Evolutionary conservation across 2,329 filamentous ascomycete genomes (phyloP).

Genomic region (Nothophaeocryptopus gaeumannii): DNA sequence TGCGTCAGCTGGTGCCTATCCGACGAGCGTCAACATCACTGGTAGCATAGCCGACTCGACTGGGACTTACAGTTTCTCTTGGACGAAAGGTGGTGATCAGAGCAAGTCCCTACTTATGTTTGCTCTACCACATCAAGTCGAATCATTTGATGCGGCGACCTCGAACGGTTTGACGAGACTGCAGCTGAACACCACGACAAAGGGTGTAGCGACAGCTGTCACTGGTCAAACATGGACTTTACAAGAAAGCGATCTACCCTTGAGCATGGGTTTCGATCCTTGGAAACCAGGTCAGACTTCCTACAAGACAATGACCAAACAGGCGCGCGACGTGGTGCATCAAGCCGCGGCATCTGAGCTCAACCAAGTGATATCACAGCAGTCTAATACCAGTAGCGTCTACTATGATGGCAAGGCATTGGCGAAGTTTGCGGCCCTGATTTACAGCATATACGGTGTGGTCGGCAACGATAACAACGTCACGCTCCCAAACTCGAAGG

Average conservation of each 20-base stretch:
- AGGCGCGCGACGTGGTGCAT: slow-evolving; percentile 37
- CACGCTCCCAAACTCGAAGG: slow-evolving; percentile 14
- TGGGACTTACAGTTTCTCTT: slow-evolving; percentile 72
- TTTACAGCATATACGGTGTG: slow-evolving; percentile 53
- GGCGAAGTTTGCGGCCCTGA: slow-evolving; percentile 44
- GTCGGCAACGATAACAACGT: slow-evolving; percentile 46
- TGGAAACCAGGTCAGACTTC: slow-evolving; percentile 59
- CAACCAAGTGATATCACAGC: slow-evolving; percentile 65
- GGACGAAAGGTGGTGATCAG: slow-evolving; percentile 65
- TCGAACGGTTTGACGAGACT: slow-evolving; percentile 50
- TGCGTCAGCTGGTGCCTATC: slow-evolving; percentile 70
- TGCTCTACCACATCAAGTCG: slow-evolving; percentile 79
- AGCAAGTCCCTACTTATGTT: slow-evolving; percentile 72
- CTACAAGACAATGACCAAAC: slow-evolving; percentile 39
- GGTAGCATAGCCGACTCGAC: slow-evolving; percentile 58
- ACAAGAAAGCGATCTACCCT: slow-evolving; percentile 69
- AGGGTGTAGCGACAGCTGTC: slow-evolving; percentile 73
- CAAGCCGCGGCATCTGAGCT: slow-evolving; percentile 1
- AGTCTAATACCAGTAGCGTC: slow-evolving; percentile 78
- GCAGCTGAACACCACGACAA: slow-evolving; percentile 75
- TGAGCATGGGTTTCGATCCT: slow-evolving; percentile 72
- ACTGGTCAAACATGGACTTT: slow-evolving; percentile 74
- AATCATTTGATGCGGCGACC: slow-evolving; percentile 65
- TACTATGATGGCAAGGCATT: slow-evolving; percentile 77
- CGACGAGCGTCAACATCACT: slow-evolving; percentile 61